Evolutionary conservation across 441 rosid genomes (phyloP).

Genomic region (Viola pubescens): DNA sequence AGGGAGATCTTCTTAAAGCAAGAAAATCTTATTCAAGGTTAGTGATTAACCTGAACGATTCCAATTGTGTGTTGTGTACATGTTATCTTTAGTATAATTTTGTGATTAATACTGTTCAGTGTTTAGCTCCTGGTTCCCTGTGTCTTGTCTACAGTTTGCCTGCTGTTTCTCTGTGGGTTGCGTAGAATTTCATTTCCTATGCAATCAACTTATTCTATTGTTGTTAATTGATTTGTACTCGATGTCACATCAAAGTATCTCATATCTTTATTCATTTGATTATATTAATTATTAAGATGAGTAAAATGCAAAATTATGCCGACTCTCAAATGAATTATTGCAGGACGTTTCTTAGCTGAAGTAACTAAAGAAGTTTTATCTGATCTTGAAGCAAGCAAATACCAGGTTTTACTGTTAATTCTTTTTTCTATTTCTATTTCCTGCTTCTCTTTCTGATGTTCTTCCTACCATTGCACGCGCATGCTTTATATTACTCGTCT

Average conservation of each 20-base stretch:
- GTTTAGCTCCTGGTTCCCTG: too few relatives aligned
- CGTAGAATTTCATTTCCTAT: too few relatives aligned
- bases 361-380: constrained; percentile 62
- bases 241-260: not conserved
- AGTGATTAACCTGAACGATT: not conserved
- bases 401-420: constrained; percentile 37
- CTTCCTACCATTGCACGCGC: not conserved
- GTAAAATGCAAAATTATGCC: not conserved
- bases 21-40: constrained; percentile 77
- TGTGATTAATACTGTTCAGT: not conserved
- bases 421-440: constrained; percentile 1
- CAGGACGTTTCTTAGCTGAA: constrained; percentile 73
- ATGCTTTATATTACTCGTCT: not conserved
- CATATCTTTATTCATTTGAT: not conserved
- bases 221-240: not conserved
- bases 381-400: constrained; percentile 70
- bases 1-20: constrained; percentile 73
- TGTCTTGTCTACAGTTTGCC: too few relatives aligned
- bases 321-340: constrained; percentile 19
- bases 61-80: not conserved
- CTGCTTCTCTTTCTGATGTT: not conserved
- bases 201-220: too few relatives aligned
- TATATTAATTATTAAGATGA: not conserved
- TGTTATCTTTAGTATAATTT: not conserved
- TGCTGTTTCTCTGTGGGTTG: too few relatives aligned